Percentiles rank a stretch among this genome's conserved stretches.
phyloP scores from a whole-genome alignment of 192 early-diverging fungal species.

The Coemansia sp. region DNA sequence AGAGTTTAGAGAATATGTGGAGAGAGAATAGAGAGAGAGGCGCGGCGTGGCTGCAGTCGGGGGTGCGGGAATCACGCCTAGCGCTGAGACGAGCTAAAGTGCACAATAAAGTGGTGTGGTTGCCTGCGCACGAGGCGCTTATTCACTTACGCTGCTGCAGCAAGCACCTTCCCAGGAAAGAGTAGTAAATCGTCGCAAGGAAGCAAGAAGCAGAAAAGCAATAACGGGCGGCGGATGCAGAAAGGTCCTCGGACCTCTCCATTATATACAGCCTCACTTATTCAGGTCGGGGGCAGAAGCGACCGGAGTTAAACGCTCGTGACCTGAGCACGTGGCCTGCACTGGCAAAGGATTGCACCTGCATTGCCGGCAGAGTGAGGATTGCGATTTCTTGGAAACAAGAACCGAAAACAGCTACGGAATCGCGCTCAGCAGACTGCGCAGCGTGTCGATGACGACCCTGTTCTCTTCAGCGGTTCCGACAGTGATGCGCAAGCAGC shows the following conservation, averaged over 20 bases:
- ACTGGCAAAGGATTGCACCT: not conserved
- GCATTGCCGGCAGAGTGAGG: too few species aligned
- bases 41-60: slow-evolving; percentile 4
- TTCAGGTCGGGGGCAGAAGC: not conserved
- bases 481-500: slow-evolving; percentile 91
- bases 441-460: slow-evolving; percentile 55
- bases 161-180: too few species aligned
- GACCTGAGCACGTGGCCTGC: slow-evolving; percentile 6
- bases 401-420: not conserved
- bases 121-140: slow-evolving; percentile 5
- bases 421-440: slow-evolving; percentile 23
- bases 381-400: too few species aligned
- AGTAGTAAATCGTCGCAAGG: not conserved
- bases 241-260: not conserved
- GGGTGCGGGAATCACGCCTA: slow-evolving; percentile 7
- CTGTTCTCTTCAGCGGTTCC: slow-evolving; percentile 84
- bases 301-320: not conserved
- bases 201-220: not conserved
- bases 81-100: not conserved
- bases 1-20: slow-evolving; percentile 1
- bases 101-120: slow-evolving; percentile 1
- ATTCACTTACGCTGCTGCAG: slow-evolving; percentile 7
- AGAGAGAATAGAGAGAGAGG: not conserved
- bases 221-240: too few species aligned
- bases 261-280: not conserved